Conservation (phyloP, 2,329 filamentous ascomycete genomes). For the Pseudocercospora vitis region DNA sequence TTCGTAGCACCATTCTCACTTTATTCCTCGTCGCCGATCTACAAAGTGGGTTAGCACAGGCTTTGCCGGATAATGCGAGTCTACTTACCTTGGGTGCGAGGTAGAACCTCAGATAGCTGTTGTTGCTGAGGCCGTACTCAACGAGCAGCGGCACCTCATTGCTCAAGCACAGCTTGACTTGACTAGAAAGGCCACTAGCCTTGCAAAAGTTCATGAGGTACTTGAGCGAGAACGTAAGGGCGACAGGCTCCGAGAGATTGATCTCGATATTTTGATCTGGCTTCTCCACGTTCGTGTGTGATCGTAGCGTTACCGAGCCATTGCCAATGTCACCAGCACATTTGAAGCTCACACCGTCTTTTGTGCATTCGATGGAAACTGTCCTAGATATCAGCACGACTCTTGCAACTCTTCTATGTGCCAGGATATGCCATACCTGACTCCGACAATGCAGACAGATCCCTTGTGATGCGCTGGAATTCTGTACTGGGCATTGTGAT, state of each 20-base stretch:
- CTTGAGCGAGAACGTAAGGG: constrained; percentile 96
- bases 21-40: constrained; percentile 71
- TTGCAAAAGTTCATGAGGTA: constrained; percentile 99
- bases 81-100: constrained; percentile 83
- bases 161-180: constrained; percentile 90
- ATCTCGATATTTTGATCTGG: constrained; percentile 83
- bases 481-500: constrained; percentile 85
- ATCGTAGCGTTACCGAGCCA: constrained; percentile 86
- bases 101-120: constrained; percentile 94
- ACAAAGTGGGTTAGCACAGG: not conserved
- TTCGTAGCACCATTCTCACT: not conserved
- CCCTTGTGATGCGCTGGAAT: constrained; percentile 92
- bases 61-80: not conserved
- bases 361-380: constrained; percentile 95
- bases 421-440: too few relatives aligned
- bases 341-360: constrained; percentile 95
- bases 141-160: constrained; percentile 95
- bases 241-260: constrained; percentile 85
- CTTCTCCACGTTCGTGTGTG: constrained; percentile 87
- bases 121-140: constrained; percentile 79
- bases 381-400: constrained; percentile 32
- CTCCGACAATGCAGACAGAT: constrained; percentile 88
- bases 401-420: too few relatives aligned
- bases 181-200: constrained; percentile 76
- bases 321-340: constrained; percentile 95